Evolutionary conservation across 2,329 filamentous ascomycete genomes (phyloP), one percentile per base, ranked within the genome.

Genomic region (Curvularia sp.): DNA sequence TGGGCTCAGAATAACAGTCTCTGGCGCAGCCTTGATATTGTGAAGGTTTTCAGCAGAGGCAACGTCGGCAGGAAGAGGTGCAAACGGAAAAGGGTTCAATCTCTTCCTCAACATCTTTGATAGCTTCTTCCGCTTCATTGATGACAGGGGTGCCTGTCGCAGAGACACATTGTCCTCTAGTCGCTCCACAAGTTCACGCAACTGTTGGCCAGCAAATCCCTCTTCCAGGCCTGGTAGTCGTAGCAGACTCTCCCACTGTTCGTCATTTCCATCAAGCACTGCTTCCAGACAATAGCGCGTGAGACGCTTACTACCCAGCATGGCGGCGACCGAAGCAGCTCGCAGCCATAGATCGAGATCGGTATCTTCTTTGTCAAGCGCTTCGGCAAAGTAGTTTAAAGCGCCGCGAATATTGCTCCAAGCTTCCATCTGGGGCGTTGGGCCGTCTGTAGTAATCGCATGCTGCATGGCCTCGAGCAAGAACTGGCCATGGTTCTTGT

Each of bases 401-500:
- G 80, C 78, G 15, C 61, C 61, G 15, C 64, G 54, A 12, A 73
- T 62, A 32, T 71, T 69, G 34, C 53, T 61, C 58, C 68, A 63
- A 30, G 56, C 63, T 18, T 72, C 61, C 30, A 63, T 53, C 28
- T 79, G 79, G 10, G 80, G 75, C 46, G 79, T 66, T 1, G 59
- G 50, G 38, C 73, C 67, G 51, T 73, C 68, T 45, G 75, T 64
- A n/a, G 64, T 65, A 27, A 75, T 64, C 42, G 78, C 82, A 75
- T 86, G 80, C 67, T 83, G 87, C 65, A 89, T 86, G 57, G 80
- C 81, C 74, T 99, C 94, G n/a, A 99, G 82, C 57, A 89, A 82
- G 72, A 96, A 97, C 72, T 98, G 92, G 41, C 93, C 95, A 78
- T 94, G 89, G 69, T 98, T 99, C 77, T 98, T 99, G 81, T 96